Evolutionary conservation across 2,329 filamentous ascomycete genomes (phyloP).

Genomic region (Beauveria caledonica): DNA sequence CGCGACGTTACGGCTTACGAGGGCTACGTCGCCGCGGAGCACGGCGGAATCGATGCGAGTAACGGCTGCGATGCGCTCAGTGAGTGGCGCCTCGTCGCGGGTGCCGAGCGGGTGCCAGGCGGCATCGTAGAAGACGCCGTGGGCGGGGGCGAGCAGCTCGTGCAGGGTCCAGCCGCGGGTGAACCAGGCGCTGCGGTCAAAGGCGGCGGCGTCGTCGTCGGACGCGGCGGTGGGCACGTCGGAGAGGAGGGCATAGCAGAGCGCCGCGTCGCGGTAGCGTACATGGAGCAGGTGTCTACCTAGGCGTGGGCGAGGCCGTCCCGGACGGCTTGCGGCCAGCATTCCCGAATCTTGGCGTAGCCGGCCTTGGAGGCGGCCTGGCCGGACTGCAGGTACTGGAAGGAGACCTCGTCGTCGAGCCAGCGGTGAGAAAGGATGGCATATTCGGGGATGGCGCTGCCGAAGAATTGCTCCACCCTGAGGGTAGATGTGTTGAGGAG

Average conservation of each 20-base stretch:
- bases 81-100: slow-evolving; percentile 14
- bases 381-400: slow-evolving; percentile 18
- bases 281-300: slow-evolving; percentile 22
- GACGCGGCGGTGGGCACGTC: slow-evolving; percentile 11
- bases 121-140: slow-evolving; percentile 22
- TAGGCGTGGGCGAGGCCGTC: slow-evolving; percentile 18
- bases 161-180: slow-evolving; percentile 52
- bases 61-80: slow-evolving; percentile 6
- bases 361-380: slow-evolving; percentile 11
- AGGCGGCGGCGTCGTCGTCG: neutral
- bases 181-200: slow-evolving; percentile 23
- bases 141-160: slow-evolving; percentile 48
- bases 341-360: slow-evolving; percentile 18
- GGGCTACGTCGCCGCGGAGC: slow-evolving; percentile 7
- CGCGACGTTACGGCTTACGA: slow-evolving; percentile 11
- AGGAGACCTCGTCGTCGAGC: slow-evolving; percentile 22
- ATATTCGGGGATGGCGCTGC: slow-evolving; percentile 17
- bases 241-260: slow-evolving; percentile 20
- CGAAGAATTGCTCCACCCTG: neutral
- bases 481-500: neutral
- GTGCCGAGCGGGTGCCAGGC: slow-evolving; percentile 22
- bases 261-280: slow-evolving; percentile 18
- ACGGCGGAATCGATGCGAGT: neutral
- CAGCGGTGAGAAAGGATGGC: slow-evolving; percentile 30
- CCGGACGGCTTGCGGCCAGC: slow-evolving; percentile 13